A percentile compares a stretch with the other conserved stretches of the same genome.
Conservation (phyloP, 2,329 filamentous ascomycete genomes). For the Paecilomyces dactylethromorphus region DNA sequence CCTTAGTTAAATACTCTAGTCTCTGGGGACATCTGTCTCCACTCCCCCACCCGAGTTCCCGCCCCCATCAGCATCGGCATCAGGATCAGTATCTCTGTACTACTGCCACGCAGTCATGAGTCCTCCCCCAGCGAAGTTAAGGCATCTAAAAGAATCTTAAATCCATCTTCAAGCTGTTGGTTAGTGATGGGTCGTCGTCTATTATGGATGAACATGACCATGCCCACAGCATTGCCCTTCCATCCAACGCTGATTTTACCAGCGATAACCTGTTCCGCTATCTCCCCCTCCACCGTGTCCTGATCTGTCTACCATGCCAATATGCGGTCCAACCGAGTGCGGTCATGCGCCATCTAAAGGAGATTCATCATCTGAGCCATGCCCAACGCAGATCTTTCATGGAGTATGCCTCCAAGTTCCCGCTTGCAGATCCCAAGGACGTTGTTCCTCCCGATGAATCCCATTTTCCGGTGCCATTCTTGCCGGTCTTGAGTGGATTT, state of each 20-base stretch:
- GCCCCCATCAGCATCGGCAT: too few species aligned
- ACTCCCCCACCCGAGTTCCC: too few species aligned
- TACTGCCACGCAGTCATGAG: too few species aligned
- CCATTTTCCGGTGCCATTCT: constrained; percentile 19
- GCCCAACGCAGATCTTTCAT: constrained; percentile 7
- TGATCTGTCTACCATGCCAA: constrained; percentile 17
- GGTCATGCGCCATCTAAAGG: constrained; percentile 21
- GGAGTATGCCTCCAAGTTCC: constrained; percentile 7
- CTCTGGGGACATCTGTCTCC: too few species aligned
- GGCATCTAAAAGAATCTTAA: too few species aligned
- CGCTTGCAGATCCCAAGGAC: constrained; percentile 13
- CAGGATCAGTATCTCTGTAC: too few species aligned
- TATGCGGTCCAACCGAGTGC: constrained; percentile 20
- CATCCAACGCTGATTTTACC: neutral
- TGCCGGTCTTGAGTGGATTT: constrained; percentile 22
- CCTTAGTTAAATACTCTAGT: too few species aligned
- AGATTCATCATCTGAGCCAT: constrained; percentile 18
- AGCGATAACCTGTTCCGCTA: constrained; percentile 10
- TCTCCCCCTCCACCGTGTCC: constrained; percentile 8
- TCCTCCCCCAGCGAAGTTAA: too few species aligned
- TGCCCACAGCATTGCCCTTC: too few species aligned
- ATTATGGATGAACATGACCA: neutral
- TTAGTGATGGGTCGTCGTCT: too few species aligned
- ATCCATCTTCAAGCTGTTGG: too few species aligned
- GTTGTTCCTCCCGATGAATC: constrained; percentile 10